These are phyloP conservation scores for Tilletia indica DNA, from an alignment of 1,284 basidiomycete genomes.

Conservation along the genomic window DNA sequence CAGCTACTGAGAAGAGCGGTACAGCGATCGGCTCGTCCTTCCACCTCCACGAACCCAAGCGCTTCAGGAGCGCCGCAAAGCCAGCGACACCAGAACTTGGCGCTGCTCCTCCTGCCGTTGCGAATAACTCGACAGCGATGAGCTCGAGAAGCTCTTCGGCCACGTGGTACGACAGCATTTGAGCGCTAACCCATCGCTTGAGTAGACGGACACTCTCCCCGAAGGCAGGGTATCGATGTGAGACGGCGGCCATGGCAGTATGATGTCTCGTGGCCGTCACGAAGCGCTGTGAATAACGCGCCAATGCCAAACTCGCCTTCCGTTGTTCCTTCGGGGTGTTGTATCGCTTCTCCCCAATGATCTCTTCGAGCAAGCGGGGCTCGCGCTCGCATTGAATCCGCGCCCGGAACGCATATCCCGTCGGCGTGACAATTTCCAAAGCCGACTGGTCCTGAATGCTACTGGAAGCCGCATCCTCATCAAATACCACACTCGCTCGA, in stretches of 20 bases:
- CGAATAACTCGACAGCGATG: slow-evolving; percentile 68
- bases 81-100: slow-evolving; percentile 65
- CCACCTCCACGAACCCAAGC: slow-evolving; percentile 79
- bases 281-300: slow-evolving; percentile 70
- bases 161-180: slow-evolving; percentile 75
- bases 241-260: slow-evolving; percentile 73
- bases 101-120: slow-evolving; percentile 53
- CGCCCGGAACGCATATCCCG: slow-evolving; percentile 83
- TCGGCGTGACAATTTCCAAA: slow-evolving; percentile 74
- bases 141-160: slow-evolving; percentile 79
- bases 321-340: slow-evolving; percentile 57
- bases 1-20: slow-evolving; percentile 62
- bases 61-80: slow-evolving; percentile 73
- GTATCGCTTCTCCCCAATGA: slow-evolving; percentile 59
- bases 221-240: slow-evolving; percentile 76
- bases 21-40: slow-evolving; percentile 61
- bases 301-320: slow-evolving; percentile 67
- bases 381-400: slow-evolving; percentile 87
- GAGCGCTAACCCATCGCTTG: slow-evolving; percentile 87
- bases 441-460: slow-evolving; percentile 69
- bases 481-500: slow-evolving; percentile 56
- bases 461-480: slow-evolving; percentile 58
- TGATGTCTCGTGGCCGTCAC: slow-evolving; percentile 80
- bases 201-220: slow-evolving; percentile 79
- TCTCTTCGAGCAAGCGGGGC: slow-evolving; percentile 71